Conservation (phyloP, 306 rosid genomes). For the Glycine soja region DNA sequence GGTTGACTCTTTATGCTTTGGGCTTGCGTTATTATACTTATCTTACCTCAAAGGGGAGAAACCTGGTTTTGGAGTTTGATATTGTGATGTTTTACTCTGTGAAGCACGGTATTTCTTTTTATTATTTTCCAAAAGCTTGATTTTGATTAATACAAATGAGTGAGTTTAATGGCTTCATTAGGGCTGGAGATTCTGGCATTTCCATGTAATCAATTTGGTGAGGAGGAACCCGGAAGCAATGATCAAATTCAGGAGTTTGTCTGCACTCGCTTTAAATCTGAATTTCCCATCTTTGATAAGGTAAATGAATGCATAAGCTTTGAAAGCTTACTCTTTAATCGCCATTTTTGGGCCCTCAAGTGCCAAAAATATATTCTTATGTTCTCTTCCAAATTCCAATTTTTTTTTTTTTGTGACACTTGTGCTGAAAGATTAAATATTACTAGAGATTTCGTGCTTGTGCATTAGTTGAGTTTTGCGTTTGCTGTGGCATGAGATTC, state of each 20-base stretch:
- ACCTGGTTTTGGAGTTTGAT: slow-evolving; percentile 2
- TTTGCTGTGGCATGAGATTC: slow-evolving; percentile 13
- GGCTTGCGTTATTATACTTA: neutral
- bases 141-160: slow-evolving; percentile 16
- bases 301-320: slow-evolving; percentile 43
- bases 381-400: slow-evolving; percentile 12
- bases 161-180: slow-evolving; percentile 39
- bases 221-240: slow-evolving; percentile 86
- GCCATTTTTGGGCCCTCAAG: neutral
- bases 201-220: slow-evolving; percentile 91
- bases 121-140: slow-evolving; percentile 6
- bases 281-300: slow-evolving; percentile 90
- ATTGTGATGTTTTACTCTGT: neutral
- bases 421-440: slow-evolving; percentile 6
- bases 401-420: neutral
- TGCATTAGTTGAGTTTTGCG: slow-evolving; percentile 20
- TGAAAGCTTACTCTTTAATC: neutral
- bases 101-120: neutral
- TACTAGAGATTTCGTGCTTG: slow-evolving; percentile 18
- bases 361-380: neutral
- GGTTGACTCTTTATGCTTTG: slow-evolving; percentile 50
- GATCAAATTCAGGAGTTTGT: slow-evolving; percentile 80
- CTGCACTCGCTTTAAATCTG: slow-evolving; percentile 86
- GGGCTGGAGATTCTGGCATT: slow-evolving; percentile 88
- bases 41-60: neutral